Conservation (phyloP, 2,329 filamentous ascomycete genomes). For the Penicillium sp. region DNA sequence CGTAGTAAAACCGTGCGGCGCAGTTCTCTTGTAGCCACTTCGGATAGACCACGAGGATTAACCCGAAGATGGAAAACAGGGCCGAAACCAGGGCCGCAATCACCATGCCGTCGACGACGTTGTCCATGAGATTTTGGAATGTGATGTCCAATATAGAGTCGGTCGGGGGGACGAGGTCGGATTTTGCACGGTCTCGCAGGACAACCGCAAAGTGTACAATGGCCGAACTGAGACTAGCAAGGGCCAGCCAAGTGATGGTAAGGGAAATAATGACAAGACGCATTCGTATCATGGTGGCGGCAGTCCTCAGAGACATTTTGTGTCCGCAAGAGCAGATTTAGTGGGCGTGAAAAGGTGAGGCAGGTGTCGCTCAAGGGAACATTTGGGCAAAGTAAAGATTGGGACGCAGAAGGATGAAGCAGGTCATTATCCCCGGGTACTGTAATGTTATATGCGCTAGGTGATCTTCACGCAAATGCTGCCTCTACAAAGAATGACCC, state of each 20-base stretch:
- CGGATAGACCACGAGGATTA: too few species aligned
- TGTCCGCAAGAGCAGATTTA: not conserved
- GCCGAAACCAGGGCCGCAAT: too few species aligned
- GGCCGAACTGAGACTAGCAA: not conserved
- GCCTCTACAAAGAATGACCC: not conserved
- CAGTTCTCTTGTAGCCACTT: too few species aligned
- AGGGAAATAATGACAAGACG: too few species aligned
- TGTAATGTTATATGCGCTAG: not conserved
- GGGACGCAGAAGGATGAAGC: not conserved
- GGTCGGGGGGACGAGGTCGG: not conserved
- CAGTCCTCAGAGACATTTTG: too few species aligned
- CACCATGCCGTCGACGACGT: not conserved
- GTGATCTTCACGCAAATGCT: not conserved
- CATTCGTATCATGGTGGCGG: too few species aligned
- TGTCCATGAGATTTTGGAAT: conserved; percentile 5
- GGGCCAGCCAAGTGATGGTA: too few species aligned
- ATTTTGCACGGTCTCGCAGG: not conserved
- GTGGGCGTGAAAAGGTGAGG: not conserved
- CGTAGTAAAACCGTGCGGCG: too few species aligned
- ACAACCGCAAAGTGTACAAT: not conserved
- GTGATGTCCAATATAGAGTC: not conserved
- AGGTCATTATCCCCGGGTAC: not conserved
- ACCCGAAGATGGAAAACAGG: too few species aligned
- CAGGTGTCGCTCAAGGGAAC: too few species aligned
- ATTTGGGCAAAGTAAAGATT: not conserved